phyloP scores from a whole-genome alignment of 1,284 basidiomycete genomes.

The Bondarzewia mesenterica region DNA sequence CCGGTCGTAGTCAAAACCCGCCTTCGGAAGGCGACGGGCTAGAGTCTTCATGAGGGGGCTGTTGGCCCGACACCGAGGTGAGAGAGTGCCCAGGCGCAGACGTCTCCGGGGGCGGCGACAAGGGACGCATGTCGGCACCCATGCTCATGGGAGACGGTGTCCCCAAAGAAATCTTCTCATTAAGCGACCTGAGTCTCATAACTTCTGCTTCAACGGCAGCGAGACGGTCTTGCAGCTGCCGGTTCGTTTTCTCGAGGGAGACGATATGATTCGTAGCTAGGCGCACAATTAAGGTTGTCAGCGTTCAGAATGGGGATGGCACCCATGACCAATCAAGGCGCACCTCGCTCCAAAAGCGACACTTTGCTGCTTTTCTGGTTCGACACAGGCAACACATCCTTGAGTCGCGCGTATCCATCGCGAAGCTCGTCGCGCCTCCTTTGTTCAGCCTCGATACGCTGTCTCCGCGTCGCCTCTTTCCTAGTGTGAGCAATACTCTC shows the following conservation, averaged over 20 bases:
- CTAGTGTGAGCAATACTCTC: slow-evolving; percentile 68
- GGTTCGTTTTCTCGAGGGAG: slow-evolving; percentile 59
- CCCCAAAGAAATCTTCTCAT: slow-evolving; percentile 71
- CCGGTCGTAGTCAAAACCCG: slow-evolving; percentile 32
- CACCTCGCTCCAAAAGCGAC: slow-evolving; percentile 80
- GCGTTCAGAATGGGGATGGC: slow-evolving; percentile 6
- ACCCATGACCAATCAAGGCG: slow-evolving; percentile 17
- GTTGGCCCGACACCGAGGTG: slow-evolving; percentile 42
- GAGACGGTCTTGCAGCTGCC: slow-evolving; percentile 59
- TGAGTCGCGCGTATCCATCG: slow-evolving; percentile 81
- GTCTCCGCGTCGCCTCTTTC: slow-evolving; percentile 75
- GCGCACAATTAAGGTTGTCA: neutral
- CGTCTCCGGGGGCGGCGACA: slow-evolving; percentile 57
- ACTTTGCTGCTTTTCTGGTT: slow-evolving; percentile 88
- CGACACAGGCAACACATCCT: slow-evolving; percentile 75
- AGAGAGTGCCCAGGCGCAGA: slow-evolving; percentile 37
- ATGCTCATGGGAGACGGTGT: slow-evolving; percentile 42
- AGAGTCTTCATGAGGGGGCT: slow-evolving; percentile 51
- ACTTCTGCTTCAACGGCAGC: slow-evolving; percentile 58
- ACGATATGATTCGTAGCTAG: slow-evolving; percentile 77
- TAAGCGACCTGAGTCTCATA: slow-evolving; percentile 55
- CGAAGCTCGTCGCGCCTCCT: slow-evolving; percentile 78
- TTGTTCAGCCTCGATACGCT: slow-evolving; percentile 82
- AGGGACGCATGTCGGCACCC: slow-evolving; percentile 41
- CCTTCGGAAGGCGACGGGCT: slow-evolving; percentile 56